Conservation (phyloP, 768 basidiomycete species). For the Lanmaoa rubissima region DNA sequence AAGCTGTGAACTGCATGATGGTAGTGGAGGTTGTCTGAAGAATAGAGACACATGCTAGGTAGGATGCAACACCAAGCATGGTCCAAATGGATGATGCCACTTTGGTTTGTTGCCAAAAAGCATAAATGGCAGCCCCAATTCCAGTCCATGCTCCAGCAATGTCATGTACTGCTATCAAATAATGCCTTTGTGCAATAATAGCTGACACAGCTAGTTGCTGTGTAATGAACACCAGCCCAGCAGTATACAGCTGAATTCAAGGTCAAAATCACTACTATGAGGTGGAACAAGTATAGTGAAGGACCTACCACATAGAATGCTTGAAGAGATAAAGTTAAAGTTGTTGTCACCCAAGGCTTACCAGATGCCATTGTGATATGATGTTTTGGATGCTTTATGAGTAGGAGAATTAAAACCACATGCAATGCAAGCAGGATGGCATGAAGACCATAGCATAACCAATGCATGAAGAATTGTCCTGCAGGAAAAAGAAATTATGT, state of each 20-base stretch:
- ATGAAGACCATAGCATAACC: no score
- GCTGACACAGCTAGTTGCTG: conserved; percentile 16
- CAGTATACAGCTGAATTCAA: conserved; percentile 13
- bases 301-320: conserved; percentile 1
- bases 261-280: background rate
- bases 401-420: no score
- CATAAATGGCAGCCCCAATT: conserved; percentile 16
- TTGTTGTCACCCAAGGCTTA: background rate
- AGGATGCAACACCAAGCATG: conserved; percentile 13
- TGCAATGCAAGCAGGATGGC: no score
- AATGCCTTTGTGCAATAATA: conserved; percentile 2
- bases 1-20: conserved; percentile 18
- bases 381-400: background rate
- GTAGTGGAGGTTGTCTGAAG: conserved; percentile 20
- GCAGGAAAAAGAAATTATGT: background rate
- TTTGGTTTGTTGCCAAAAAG: conserved; percentile 17
- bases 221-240: conserved; percentile 17
- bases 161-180: conserved; percentile 22
- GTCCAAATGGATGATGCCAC: conserved; percentile 9
- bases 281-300: background rate
- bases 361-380: background rate
- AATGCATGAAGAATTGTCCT: background rate
- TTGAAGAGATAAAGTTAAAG: background rate
- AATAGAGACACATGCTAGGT: no score
- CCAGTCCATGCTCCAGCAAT: conserved; percentile 21